phyloP scores from a whole-genome alignment of 2,329 filamentous ascomycete genomes.

The Aspergillus intermedius region DNA sequence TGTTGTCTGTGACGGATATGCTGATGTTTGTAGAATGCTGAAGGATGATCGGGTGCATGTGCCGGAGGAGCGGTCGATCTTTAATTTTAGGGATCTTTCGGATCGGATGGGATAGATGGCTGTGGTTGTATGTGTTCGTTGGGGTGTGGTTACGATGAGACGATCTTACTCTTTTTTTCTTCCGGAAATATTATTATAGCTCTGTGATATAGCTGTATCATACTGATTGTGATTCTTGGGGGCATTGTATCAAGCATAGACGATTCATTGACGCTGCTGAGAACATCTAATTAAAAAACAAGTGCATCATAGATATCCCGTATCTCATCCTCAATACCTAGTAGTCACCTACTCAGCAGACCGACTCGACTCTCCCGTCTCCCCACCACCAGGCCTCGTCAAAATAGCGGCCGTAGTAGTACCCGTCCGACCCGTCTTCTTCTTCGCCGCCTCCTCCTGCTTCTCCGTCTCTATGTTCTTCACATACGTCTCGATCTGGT shows the following conservation, averaged over 20 bases:
- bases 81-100: constrained; percentile 67
- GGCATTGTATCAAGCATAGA: background rate
- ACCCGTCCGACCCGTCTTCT: constrained; percentile 65
- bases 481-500: constrained; percentile 95
- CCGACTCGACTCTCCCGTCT: constrained; percentile 17
- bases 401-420: constrained; percentile 60
- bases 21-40: constrained; percentile 59
- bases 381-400: constrained; percentile 50
- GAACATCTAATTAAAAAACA: too few relatives aligned
- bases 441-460: constrained; percentile 95
- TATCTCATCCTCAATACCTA: background rate
- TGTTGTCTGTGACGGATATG: background rate
- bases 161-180: constrained; percentile 17
- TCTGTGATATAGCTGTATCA: background rate
- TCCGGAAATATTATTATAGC: background rate
- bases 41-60: constrained; percentile 74
- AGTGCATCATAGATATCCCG: too few relatives aligned
- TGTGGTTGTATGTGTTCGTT: background rate
- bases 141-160: constrained; percentile 21
- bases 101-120: constrained; percentile 55
- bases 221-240: background rate
- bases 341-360: background rate
- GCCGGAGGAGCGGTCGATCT: constrained; percentile 59
- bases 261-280: background rate
- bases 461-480: constrained; percentile 99